Evolutionary conservation across 495 filamentous ascomycete species (phyloP).

Genomic region (Tricharina praecox): DNA sequence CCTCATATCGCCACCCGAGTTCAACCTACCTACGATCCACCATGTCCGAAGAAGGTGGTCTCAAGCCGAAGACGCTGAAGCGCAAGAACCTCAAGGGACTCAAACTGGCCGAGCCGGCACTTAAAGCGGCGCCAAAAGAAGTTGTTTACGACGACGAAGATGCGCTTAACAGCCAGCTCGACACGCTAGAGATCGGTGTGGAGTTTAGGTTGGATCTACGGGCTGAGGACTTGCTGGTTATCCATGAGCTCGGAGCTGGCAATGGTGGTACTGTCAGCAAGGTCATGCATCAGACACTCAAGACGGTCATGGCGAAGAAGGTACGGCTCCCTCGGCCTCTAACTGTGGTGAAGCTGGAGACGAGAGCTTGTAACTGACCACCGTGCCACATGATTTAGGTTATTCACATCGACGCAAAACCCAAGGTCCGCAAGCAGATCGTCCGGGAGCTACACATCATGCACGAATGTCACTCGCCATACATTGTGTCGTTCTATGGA

Average conservation of each 20-base stretch:
- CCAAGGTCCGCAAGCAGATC: constrained; percentile 87
- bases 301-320: constrained; percentile 95
- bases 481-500: constrained; percentile 94
- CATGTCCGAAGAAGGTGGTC: constrained; percentile 51
- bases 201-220: constrained; percentile 88
- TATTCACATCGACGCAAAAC: constrained; percentile 95
- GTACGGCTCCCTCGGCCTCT: constrained; percentile 42
- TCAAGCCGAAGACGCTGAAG: constrained; percentile 83
- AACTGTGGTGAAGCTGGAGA: too few species aligned
- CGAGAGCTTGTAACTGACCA: too few species aligned
- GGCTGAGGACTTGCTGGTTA: constrained; percentile 76
- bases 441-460: constrained; percentile 93
- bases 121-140: not conserved
- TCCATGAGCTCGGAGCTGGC: constrained; percentile 87
- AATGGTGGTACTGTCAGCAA: constrained; percentile 98
- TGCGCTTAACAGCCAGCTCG: constrained; percentile 20
- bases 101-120: constrained; percentile 34
- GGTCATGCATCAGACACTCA: constrained; percentile 84
- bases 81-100: constrained; percentile 97
- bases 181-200: constrained; percentile 83
- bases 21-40: constrained; percentile 12
- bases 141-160: constrained; percentile 5
- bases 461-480: constrained; percentile 89
- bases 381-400: constrained; percentile 39
- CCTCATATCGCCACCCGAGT: not conserved